A percentile compares a stretch with the other conserved stretches of the same genome.
phyloP scores from a whole-genome alignment of 148 eudicot genomes.

The Drosera capensis region DNA sequence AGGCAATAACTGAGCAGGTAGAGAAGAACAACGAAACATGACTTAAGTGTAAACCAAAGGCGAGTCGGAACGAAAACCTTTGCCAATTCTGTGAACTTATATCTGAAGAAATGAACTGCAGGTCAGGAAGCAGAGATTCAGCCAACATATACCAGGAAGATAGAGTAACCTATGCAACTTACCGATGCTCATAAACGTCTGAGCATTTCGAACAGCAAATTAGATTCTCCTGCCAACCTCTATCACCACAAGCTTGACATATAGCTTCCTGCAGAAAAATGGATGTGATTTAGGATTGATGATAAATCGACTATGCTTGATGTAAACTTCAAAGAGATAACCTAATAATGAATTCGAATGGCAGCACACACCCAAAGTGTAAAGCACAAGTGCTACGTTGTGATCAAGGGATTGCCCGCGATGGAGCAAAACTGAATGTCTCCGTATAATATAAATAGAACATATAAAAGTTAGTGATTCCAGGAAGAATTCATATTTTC shows the following conservation, averaged over 20 bases:
- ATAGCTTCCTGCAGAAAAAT: conserved; percentile 29
- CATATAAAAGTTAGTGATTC: too few relatives aligned
- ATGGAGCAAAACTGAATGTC: too few relatives aligned
- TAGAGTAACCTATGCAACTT: conserved; percentile 5
- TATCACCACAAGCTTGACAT: conserved; percentile 49
- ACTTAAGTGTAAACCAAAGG: not conserved
- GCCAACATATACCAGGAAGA: not conserved
- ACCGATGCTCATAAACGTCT: conserved; percentile 43
- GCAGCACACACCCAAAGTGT: too few relatives aligned
- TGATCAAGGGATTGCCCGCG: too few relatives aligned
- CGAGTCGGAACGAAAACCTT: not conserved
- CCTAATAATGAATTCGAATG: too few relatives aligned
- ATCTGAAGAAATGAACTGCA: not conserved
- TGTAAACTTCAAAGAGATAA: too few relatives aligned
- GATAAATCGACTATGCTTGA: too few relatives aligned
- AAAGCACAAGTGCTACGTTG: too few relatives aligned
- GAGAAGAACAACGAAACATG: not conserved
- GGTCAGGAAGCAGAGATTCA: not conserved
- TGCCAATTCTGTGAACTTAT: not conserved
- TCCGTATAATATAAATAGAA: too few relatives aligned
- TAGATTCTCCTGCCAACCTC: conserved; percentile 30
- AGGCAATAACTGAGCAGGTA: conserved; percentile 37
- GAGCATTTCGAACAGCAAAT: conserved; percentile 45
- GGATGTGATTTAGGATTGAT: too few relatives aligned
- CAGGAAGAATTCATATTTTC: too few relatives aligned